A percentile compares a stretch with the other conserved stretches of the same genome.
Conservation (phyloP, 352 stramenopile genomes). For the Thraustotheca clavata region DNA sequence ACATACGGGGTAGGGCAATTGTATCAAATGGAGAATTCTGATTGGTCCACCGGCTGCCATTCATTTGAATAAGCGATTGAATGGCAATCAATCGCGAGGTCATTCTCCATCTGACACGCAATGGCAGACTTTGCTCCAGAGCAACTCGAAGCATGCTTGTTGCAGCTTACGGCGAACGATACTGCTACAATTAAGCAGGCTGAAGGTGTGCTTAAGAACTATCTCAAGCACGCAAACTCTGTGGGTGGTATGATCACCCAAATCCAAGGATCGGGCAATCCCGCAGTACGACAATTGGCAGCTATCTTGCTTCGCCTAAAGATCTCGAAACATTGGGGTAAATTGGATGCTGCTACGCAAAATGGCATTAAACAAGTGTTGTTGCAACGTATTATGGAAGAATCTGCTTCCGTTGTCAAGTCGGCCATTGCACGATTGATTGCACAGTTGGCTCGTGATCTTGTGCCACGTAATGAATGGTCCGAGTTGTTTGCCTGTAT, state of each 20-base stretch:
- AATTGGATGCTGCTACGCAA: conserved; percentile 77
- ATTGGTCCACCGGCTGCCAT: no score
- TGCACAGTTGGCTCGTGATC: conserved; percentile 67
- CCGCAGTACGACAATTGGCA: conserved; percentile 86
- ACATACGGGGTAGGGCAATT: no score
- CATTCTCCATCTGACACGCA: conserved; percentile 9
- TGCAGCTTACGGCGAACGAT: conserved; percentile 90
- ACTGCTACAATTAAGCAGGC: conserved; percentile 94
- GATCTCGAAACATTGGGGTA: conserved; percentile 88
- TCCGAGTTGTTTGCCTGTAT: conserved; percentile 93
- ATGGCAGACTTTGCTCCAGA: conserved; percentile 63
- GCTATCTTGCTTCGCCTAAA: conserved; percentile 93
- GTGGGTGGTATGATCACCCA: conserved; percentile 87
- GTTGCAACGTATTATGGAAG: conserved; percentile 69
- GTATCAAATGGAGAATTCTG: no score
- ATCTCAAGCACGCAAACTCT: conserved; percentile 85
- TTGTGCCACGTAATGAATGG: conserved; percentile 74
- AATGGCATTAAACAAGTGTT: conserved; percentile 83
- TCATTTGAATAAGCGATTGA: conserved; percentile 18
- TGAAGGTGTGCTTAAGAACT: conserved; percentile 87
- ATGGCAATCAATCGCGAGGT: background rate
- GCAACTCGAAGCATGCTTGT: conserved; percentile 77
- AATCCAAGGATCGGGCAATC: conserved; percentile 65
- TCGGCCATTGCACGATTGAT: conserved; percentile 79
- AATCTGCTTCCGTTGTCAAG: conserved; percentile 84